A percentile compares a stretch with the other conserved stretches of the same genome.
phyloP scores from a whole-genome alignment of 2,329 filamentous ascomycete genomes.

The Colletotrichum camelliae region DNA sequence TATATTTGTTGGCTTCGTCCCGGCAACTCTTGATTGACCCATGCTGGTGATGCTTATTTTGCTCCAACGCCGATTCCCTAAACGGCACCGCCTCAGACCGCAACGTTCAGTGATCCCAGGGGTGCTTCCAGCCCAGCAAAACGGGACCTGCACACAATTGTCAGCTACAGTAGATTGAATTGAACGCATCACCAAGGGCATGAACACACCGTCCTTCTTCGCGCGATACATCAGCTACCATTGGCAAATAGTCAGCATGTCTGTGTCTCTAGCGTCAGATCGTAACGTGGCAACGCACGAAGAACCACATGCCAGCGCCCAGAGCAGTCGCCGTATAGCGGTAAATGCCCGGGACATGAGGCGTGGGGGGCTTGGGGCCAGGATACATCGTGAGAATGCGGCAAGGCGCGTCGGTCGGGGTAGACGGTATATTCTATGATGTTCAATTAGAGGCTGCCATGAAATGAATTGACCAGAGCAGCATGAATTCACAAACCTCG shows the following conservation, averaged over 20 bases:
- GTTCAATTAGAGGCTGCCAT: not conserved
- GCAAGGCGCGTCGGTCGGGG: not conserved
- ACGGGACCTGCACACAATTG: constrained; percentile 62
- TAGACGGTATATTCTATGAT: not conserved
- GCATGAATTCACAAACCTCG: not conserved
- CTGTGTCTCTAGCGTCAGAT: not conserved
- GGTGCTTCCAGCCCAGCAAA: constrained; percentile 92
- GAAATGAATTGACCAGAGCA: not conserved
- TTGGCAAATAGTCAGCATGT: constrained; percentile 23
- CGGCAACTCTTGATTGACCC: not conserved
- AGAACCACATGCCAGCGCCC: constrained; percentile 99
- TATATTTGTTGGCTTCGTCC: not conserved
- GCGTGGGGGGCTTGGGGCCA: constrained; percentile 45
- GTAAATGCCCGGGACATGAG: constrained; percentile 69
- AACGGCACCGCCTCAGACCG: not conserved
- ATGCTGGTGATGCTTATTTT: not conserved
- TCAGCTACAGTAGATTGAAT: not conserved
- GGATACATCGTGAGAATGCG: constrained; percentile 5
- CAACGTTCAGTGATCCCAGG: constrained; percentile 82
- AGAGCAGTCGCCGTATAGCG: constrained; percentile 85
- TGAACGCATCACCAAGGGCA: not conserved
- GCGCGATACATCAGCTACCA: constrained; percentile 90
- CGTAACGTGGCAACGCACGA: constrained; percentile 64
- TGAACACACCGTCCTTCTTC: constrained; percentile 81
- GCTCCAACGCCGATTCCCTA: not conserved